These are phyloP conservation scores for Lasiosphaeria ovina DNA, from an alignment of 495 filamentous ascomycete genomes.

Conservation along the genomic window DNA sequence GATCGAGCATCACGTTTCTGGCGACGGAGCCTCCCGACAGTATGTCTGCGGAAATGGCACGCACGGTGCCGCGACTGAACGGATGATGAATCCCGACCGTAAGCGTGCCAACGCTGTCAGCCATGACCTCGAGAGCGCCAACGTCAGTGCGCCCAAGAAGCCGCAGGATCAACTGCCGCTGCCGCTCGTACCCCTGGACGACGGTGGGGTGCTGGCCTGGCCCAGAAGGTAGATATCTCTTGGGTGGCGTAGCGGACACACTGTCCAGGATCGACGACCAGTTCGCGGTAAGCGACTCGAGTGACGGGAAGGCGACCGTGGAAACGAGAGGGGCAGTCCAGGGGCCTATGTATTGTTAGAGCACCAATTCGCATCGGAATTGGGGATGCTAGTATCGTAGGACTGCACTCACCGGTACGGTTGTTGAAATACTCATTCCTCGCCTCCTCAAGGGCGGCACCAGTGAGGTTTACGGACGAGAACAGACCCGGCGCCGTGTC, in stretches of 20 bases:
- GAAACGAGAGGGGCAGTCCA: conserved; percentile 24
- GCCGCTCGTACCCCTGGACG: conserved; percentile 38
- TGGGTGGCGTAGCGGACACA: conserved; percentile 21
- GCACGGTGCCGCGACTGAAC: conserved; percentile 40
- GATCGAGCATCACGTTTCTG: conserved; percentile 31
- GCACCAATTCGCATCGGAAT: neutral
- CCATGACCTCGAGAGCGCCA: conserved; percentile 33
- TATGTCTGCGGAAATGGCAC: conserved; percentile 33
- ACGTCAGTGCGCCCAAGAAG: conserved; percentile 17
- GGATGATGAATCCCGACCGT: conserved; percentile 30
- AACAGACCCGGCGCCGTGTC: conserved; percentile 36
- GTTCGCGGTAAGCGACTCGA: conserved; percentile 14
- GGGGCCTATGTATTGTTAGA: conserved; percentile 4
- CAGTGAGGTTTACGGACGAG: conserved; percentile 34
- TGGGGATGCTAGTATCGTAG: neutral
- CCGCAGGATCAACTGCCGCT: conserved; percentile 31
- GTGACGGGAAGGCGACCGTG: conserved; percentile 22
- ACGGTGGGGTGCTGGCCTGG: conserved; percentile 36
- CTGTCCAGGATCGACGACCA: conserved; percentile 22
- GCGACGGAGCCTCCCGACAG: conserved; percentile 27
- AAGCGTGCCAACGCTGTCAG: conserved; percentile 36
- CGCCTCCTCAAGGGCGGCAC: conserved; percentile 24
- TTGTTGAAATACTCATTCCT: conserved; percentile 33
- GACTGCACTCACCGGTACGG: conserved; percentile 27
- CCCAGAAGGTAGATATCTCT: conserved; percentile 25